phyloP scores from a whole-genome alignment of 352 stramenopile genomes.

The Phytophthora europaea region DNA sequence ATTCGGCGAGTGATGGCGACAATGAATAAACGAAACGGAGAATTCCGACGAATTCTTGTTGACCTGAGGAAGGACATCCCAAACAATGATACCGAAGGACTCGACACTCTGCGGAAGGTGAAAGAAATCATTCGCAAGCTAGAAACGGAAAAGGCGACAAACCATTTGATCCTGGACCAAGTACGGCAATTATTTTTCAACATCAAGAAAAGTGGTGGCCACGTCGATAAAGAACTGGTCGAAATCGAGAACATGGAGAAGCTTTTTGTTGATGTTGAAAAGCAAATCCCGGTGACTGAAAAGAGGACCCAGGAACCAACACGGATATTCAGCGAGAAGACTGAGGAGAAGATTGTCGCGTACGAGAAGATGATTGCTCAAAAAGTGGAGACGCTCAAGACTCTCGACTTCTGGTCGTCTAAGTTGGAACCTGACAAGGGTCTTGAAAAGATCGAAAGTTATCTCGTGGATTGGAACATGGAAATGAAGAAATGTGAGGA shows the following conservation, averaged over 20 bases:
- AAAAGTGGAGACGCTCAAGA: constrained; percentile 86
- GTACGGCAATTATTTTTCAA: constrained; percentile 80
- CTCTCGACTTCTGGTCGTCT: constrained; percentile 87
- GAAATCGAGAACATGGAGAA: constrained; percentile 91
- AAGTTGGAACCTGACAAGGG: constrained; percentile 83
- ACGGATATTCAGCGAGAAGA: constrained; percentile 92
- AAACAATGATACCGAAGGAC: constrained; percentile 77
- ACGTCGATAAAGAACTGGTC: constrained; percentile 86
- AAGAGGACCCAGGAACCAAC: constrained; percentile 82
- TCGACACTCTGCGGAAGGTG: constrained; percentile 83
- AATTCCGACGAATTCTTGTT: constrained; percentile 82
- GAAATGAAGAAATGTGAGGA: constrained; percentile 94
- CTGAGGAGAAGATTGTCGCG: constrained; percentile 92
- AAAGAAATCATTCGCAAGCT: constrained; percentile 90
- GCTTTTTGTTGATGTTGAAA: constrained; percentile 81
- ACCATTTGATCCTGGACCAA: constrained; percentile 82
- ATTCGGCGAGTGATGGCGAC: constrained; percentile 78
- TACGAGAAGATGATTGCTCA: constrained; percentile 94
- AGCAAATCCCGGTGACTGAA: constrained; percentile 82
- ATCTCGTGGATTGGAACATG: constrained; percentile 85
- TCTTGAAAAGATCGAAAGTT: constrained; percentile 87
- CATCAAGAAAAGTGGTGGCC: constrained; percentile 81
- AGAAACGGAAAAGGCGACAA: constrained; percentile 72
- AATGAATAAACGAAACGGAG: constrained; percentile 89
- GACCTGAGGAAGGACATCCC: constrained; percentile 88